Conservation (phyloP, 2,329 filamentous ascomycete genomes). For the Pseudogymnoascus verrucosus region DNA sequence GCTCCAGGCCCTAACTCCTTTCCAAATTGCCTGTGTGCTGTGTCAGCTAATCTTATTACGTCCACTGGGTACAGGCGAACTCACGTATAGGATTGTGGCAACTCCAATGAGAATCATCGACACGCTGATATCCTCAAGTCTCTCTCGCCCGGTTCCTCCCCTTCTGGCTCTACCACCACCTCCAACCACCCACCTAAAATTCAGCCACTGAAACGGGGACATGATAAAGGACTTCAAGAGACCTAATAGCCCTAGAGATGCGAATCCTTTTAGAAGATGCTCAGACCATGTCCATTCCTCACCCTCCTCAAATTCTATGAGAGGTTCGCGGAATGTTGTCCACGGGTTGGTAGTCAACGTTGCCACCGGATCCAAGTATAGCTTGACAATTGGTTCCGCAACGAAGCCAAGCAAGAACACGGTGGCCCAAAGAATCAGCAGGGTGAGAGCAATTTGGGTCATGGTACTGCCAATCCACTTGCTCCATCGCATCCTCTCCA, state of each 20-base stretch:
- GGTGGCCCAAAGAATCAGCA: constrained; percentile 59
- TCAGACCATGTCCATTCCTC: constrained; percentile 60
- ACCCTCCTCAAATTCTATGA: constrained; percentile 37
- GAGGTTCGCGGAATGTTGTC: constrained; percentile 32
- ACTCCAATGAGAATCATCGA: constrained; percentile 73
- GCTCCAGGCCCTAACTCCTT: constrained; percentile 67
- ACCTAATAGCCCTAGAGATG: constrained; percentile 81
- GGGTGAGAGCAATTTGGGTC: constrained; percentile 63
- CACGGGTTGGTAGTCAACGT: constrained; percentile 42
- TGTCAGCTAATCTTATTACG: constrained; percentile 11
- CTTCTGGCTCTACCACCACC: constrained; percentile 42
- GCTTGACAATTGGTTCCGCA: constrained; percentile 83
- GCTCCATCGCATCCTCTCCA: constrained; percentile 70
- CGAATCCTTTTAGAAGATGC: constrained; percentile 83
- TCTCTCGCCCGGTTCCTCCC: constrained; percentile 62
- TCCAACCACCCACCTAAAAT: constrained; percentile 54
- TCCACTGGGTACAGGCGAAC: constrained; percentile 28
- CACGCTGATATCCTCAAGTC: constrained; percentile 72
- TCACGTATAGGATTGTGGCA: constrained; percentile 67
- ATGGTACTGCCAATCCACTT: constrained; percentile 58
- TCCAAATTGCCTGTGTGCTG: constrained; percentile 62
- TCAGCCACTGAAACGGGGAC: constrained; percentile 70
- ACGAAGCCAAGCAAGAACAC: constrained; percentile 84
- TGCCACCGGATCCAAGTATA: constrained; percentile 73
- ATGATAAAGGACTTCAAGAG: constrained; percentile 72